These are phyloP conservation scores for Bryopsis sp. DNA, from an alignment of 139 green algal species.

Conservation along the genomic window DNA sequence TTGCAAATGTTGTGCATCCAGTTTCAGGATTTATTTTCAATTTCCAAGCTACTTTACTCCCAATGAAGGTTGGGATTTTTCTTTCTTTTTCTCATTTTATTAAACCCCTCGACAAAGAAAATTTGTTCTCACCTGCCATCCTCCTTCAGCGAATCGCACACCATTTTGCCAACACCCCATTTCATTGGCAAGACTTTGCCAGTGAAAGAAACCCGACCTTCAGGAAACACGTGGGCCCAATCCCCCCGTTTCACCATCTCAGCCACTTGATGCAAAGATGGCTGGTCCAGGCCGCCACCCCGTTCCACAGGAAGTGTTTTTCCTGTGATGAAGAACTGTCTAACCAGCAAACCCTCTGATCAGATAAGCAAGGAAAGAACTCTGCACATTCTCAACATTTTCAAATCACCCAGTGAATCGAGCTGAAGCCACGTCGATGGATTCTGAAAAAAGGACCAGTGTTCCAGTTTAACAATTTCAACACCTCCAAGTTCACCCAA, in stretches of 20 bases:
- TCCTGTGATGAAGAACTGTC: slow-evolving; percentile 76
- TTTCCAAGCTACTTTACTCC: neutral
- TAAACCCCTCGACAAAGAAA: neutral
- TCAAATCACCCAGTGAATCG: no score
- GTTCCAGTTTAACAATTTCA: no score
- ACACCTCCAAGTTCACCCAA: no score
- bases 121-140: neutral
- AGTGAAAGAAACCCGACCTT: slow-evolving; percentile 61
- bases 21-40: neutral
- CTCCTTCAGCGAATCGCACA: slow-evolving; percentile 21
- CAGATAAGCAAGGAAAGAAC: neutral
- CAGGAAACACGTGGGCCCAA: slow-evolving; percentile 88
- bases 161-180: slow-evolving; percentile 63
- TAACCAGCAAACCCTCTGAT: slow-evolving; percentile 10
- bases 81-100: neutral
- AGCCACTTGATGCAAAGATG: slow-evolving; percentile 44
- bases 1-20: neutral
- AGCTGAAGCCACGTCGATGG: no score
- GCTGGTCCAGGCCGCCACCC: slow-evolving; percentile 55
- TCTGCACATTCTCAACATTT: no score
- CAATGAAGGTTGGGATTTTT: neutral
- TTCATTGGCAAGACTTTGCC: slow-evolving; percentile 55
- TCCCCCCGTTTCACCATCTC: slow-evolving; percentile 36
- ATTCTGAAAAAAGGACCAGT: no score
- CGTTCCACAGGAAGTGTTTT: slow-evolving; percentile 68